Conservation (phyloP, 306 rosid genomes). For the Luffa acutangula region DNA sequence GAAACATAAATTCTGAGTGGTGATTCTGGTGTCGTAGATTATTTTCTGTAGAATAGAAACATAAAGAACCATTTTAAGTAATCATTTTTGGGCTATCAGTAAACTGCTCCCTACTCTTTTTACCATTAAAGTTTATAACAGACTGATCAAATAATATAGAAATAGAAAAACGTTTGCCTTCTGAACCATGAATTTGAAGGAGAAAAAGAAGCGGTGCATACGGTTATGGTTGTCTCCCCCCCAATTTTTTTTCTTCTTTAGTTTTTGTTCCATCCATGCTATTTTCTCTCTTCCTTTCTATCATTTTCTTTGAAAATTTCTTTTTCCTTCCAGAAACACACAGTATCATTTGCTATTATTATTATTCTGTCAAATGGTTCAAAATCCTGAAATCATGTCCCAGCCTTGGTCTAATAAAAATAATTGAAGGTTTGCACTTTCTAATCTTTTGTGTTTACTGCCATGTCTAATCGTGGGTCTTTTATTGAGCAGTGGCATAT, state of each 20-base stretch:
- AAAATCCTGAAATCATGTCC: background rate
- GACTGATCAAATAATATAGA: background rate
- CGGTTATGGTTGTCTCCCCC: background rate
- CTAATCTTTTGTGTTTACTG: background rate
- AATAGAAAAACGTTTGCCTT: background rate
- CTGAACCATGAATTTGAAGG: background rate
- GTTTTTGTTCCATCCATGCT: background rate
- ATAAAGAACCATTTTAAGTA: background rate
- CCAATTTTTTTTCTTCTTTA: background rate
- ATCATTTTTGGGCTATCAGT: background rate
- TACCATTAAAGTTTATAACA: background rate
- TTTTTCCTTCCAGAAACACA: too few relatives aligned
- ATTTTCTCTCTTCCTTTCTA: background rate
- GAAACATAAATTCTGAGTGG: background rate
- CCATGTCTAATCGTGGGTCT: background rate
- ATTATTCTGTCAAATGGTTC: background rate
- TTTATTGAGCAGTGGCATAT: conserved; percentile 55
- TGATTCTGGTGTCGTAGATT: background rate
- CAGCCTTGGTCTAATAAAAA: too few relatives aligned
- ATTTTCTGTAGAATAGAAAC: background rate
- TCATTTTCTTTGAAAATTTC: background rate
- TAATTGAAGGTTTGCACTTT: too few relatives aligned
- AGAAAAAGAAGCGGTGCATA: background rate
- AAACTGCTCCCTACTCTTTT: background rate
- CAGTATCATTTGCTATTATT: background rate